Conservation (phyloP, 1,284 basidiomycete genomes). For the Somion occarium region DNA sequence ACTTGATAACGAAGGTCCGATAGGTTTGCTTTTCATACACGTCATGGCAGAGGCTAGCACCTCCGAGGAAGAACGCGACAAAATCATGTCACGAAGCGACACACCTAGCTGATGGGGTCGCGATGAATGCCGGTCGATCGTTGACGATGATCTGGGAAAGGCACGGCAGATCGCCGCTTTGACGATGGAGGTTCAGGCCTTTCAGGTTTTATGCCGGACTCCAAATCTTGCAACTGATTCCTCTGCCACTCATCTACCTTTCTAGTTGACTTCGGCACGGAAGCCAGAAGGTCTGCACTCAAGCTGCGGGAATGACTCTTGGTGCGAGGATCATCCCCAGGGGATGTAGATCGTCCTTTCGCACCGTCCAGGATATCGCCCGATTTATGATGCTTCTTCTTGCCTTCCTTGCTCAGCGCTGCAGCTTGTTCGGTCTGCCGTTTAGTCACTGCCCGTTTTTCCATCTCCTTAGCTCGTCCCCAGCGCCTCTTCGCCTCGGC, state of each 20-base stretch:
- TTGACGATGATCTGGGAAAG: constrained; percentile 31
- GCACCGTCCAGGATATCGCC: constrained; percentile 32
- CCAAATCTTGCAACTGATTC: constrained; percentile 52
- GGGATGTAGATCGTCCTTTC: constrained; percentile 23
- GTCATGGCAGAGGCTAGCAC: too few species aligned
- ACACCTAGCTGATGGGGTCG: neutral
- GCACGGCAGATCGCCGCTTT: constrained; percentile 27
- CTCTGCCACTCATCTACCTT: constrained; percentile 83
- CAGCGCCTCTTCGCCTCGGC: constrained; percentile 67
- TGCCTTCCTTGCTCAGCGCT: constrained; percentile 40
- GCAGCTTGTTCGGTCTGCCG: constrained; percentile 69
- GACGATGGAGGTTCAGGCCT: constrained; percentile 28
- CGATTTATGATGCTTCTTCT: constrained; percentile 37
- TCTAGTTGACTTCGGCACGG: constrained; percentile 48
- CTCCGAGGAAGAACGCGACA: too few species aligned
- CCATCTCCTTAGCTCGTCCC: constrained; percentile 66
- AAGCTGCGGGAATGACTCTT: constrained; percentile 43
- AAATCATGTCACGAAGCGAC: too few species aligned
- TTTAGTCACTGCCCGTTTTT: constrained; percentile 63
- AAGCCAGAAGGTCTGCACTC: constrained; percentile 56
- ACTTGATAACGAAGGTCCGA: too few species aligned
- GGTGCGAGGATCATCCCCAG: constrained; percentile 25
- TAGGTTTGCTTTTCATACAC: too few species aligned
- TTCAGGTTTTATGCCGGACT: constrained; percentile 23
- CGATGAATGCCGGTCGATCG: constrained; percentile 3